Evolutionary conservation across 768 basidiomycete species (phyloP).

Genomic region (Multifurca ochricompacta): DNA sequence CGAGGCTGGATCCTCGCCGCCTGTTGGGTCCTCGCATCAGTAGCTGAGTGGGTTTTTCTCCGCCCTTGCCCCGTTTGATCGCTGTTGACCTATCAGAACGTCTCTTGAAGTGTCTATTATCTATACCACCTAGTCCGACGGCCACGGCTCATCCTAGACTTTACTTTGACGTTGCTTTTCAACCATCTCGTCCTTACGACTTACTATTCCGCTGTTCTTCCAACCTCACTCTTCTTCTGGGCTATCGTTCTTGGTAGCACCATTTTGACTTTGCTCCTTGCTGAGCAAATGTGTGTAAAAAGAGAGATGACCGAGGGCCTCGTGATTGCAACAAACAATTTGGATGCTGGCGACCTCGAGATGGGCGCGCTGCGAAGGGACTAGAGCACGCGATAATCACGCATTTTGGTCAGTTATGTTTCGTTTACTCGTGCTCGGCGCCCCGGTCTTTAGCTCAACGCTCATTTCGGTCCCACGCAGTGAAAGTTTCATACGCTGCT

Average conservation of each 20-base stretch:
- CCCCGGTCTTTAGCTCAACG: slow-evolving; percentile 9
- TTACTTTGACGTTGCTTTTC: slow-evolving; percentile 83
- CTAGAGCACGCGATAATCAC: slow-evolving; percentile 30
- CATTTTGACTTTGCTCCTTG: slow-evolving; percentile 64
- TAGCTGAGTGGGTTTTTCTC: slow-evolving; percentile 72
- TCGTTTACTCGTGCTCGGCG: not conserved
- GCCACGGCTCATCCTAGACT: slow-evolving; percentile 93
- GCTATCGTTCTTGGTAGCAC: slow-evolving; percentile 63
- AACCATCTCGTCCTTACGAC: slow-evolving; percentile 91
- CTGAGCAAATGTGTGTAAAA: slow-evolving; percentile 88
- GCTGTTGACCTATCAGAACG: not conserved
- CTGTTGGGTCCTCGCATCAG: slow-evolving; percentile 78
- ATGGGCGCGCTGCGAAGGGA: slow-evolving; percentile 39
- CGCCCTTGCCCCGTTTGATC: slow-evolving; percentile 6
- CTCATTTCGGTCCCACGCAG: not conserved
- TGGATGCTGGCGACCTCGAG: slow-evolving; percentile 48
- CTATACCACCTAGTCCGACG: slow-evolving; percentile 82
- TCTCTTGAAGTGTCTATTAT: slow-evolving; percentile 53
- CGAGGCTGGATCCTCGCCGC: slow-evolving; percentile 88
- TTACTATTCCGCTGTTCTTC: slow-evolving; percentile 77
- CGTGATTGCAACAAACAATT: slow-evolving; percentile 37
- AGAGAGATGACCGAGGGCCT: slow-evolving; percentile 87
- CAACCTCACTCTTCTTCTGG: slow-evolving; percentile 94
- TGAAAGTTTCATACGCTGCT: not conserved
- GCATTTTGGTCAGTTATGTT: slow-evolving; percentile 4